Evolutionary conservation across 495 filamentous ascomycete species (phyloP), one percentile per base, ranked within the genome.

Genomic region (Lindgomyces ingoldianus): DNA sequence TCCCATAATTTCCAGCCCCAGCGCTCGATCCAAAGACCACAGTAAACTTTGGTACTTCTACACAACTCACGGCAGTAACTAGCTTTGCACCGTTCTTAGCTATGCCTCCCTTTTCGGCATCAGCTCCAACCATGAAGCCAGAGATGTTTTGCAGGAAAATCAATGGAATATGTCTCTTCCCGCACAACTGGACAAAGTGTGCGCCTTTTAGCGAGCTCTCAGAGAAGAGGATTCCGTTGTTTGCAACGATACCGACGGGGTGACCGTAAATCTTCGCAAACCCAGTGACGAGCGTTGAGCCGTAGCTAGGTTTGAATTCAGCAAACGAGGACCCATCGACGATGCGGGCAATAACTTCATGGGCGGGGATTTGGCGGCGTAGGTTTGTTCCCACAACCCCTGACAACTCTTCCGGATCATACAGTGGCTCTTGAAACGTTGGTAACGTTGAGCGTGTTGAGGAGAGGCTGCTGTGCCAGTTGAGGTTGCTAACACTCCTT

Each of bases 51-150:
- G 94, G 95, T 39, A 98, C 94, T 62, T 96, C 87, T 10, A 93
- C 91, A 73, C 93, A 97, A 3, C 92, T 90, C 2, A 98, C 95
- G 2, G 94, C 94, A 8, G 92, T 98, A 8, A 98, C 94, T 18
- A 98, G 82, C 79, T 98, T 98, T 0, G 94, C 94, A 44, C 94
- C 94, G 72, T 98, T 96, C 82, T 98, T 98, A 27, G 94, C 94
- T 68, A 98, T 98, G 6, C 94, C 94, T 53, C 91, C 94, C 44
- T 87, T 87, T 75, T 98, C 94, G 3, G 93, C 94, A 70, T 96
- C 91, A 8, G 82, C 83, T 26, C 94, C 94, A 12, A 98, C 94
- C 94, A 98, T 98, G 81, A 98, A 98, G 25, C 94, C 94, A 6
- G 84, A 88, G 74, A 98, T 98, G 73, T 98, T 98, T 73, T 98